These are phyloP conservation scores for Wickerhamomyces hampshirensis DNA, from an alignment of 805 yeast species.

Conservation along the genomic window DNA sequence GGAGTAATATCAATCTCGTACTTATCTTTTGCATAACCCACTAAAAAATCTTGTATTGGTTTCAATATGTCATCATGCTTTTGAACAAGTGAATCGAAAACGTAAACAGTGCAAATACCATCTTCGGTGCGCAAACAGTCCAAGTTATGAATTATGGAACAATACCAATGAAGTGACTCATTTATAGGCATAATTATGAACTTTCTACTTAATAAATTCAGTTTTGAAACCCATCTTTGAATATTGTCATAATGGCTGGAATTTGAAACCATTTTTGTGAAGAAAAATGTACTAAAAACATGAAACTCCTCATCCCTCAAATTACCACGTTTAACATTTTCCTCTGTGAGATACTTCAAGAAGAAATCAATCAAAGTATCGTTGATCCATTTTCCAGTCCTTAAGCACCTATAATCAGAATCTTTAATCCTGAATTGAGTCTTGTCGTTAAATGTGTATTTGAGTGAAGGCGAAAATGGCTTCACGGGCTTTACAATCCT, in stretches of 20 bases:
- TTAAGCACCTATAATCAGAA: constrained; percentile 74
- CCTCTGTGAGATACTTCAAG: constrained; percentile 51
- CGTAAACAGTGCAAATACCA: constrained; percentile 27
- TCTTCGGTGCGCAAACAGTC: constrained; percentile 22
- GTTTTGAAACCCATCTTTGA: constrained; percentile 71
- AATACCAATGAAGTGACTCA: constrained; percentile 82
- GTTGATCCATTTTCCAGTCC: constrained; percentile 82
- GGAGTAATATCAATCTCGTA: constrained; percentile 42
- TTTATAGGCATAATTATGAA: constrained; percentile 77
- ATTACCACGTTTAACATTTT: constrained; percentile 23
- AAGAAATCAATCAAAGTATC: constrained; percentile 87
- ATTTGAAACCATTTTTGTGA: constrained; percentile 50
- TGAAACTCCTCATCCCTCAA: constrained; percentile 36
- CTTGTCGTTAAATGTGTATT: constrained; percentile 48
- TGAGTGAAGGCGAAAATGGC: constrained; percentile 38
- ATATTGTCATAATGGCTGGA: constrained; percentile 54
- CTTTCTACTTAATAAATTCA: constrained; percentile 55
- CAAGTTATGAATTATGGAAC: constrained; percentile 63
- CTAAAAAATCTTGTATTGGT: constrained; percentile 55
- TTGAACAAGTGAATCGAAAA: constrained; percentile 74
- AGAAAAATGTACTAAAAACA: constrained; percentile 82
- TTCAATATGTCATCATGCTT: constrained; percentile 45
- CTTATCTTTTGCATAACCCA: constrained; percentile 66
- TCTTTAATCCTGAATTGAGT: constrained; percentile 53
- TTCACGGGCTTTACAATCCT: constrained; percentile 2